Percentiles rank a stretch among this genome's conserved stretches.
Evolutionary conservation across 352 stramenopile species (phyloP).

Genomic region (Phytophthora fragariaefolia): DNA sequence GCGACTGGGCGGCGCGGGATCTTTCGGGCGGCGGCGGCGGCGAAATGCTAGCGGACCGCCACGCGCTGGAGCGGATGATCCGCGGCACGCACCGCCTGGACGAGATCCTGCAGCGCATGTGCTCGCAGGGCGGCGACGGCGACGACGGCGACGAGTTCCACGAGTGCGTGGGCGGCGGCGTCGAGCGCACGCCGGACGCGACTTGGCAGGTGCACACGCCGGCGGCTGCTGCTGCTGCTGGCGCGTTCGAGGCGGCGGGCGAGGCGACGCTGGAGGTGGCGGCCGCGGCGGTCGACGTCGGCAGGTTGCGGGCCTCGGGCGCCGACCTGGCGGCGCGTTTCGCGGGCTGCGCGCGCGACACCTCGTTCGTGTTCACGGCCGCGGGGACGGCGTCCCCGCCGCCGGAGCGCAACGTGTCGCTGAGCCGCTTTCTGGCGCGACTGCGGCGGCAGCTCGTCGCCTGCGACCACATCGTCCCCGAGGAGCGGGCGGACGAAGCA

Average conservation of each 20-base stretch:
- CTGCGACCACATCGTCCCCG: slow-evolving; percentile 43
- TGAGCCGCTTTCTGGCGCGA: slow-evolving; percentile 19
- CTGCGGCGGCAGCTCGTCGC: slow-evolving; percentile 29
- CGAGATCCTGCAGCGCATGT: slow-evolving; percentile 58
- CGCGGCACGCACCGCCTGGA: slow-evolving; percentile 44
- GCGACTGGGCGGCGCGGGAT: too few species aligned
- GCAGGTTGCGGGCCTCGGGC: background rate
- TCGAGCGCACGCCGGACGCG: background rate
- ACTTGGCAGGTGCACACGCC: slow-evolving; percentile 25
- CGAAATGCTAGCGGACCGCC: slow-evolving; percentile 34
- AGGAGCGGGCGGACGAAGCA: slow-evolving; percentile 13
- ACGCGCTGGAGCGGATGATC: too few species aligned
- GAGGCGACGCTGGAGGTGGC: slow-evolving; percentile 1
- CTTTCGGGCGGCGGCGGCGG: too few species aligned
- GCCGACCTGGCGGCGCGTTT: slow-evolving; percentile 7
- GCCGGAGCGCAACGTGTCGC: slow-evolving; percentile 18
- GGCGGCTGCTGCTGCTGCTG: too few species aligned
- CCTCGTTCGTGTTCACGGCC: slow-evolving; percentile 12
- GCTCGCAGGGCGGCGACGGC: slow-evolving; percentile 10
- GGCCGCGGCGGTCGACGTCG: background rate
- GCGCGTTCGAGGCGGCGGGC: background rate
- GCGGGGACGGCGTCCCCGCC: background rate
- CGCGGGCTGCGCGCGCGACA: slow-evolving; percentile 21
- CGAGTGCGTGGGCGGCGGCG: slow-evolving; percentile 7
- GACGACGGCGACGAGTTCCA: slow-evolving; percentile 10